Evolutionary conservation across 2,329 filamentous ascomycete species (phyloP), one percentile per base, ranked within the genome.

Genomic region (Dryadomyces quercus-mongolicae): DNA sequence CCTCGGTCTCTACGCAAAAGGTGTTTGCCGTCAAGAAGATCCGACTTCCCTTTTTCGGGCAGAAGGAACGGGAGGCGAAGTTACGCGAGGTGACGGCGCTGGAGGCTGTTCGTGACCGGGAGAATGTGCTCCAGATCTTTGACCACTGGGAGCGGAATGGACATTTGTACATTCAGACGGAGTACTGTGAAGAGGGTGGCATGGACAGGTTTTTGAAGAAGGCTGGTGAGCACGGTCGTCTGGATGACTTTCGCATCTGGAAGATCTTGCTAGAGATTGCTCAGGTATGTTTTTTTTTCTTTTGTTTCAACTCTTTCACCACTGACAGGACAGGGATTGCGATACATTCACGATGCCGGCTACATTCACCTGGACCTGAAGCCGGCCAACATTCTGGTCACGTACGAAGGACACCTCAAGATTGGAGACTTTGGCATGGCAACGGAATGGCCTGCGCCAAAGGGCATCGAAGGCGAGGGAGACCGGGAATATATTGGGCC

Each of bases 241-340:
- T 98, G 60, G 93, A 98, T 68, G 93, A 97, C 67, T 98, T 98
- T 71, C 82, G 93, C 58, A 96, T 97, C 68, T 98, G 93, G 89
- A 98, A 98, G 73, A 92, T 97, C 55, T 73, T 97, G 62, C 79
- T 95, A 45, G 93, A 98, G 67, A 70, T 95, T 56, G 80, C 84
- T 63, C 73, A 86, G 74, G 89, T 93, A 80, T 71, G 85, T 43
- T n/a, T 40, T 34, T 13, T 21, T 34, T 16, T 21, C 15, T 18
- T 42, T 10, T n/a, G 3, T 10, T 16, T 12, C 12, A 8, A 15
- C 15, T 22, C 3, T 12, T 50, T 21, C 5, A 38, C 65, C 65
- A 57, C 65, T 53, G 57, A 63, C 66, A 61, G 71, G 71, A 15
- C 59, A 95, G 87, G 93, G 93, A 42, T 69, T 98, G 58, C 85